Percentiles rank a stretch among this genome's conserved stretches.
These are phyloP conservation scores for Platanthera guangdongensis DNA, from an alignment of 106 monocot genomes.

Conservation along the genomic window DNA sequence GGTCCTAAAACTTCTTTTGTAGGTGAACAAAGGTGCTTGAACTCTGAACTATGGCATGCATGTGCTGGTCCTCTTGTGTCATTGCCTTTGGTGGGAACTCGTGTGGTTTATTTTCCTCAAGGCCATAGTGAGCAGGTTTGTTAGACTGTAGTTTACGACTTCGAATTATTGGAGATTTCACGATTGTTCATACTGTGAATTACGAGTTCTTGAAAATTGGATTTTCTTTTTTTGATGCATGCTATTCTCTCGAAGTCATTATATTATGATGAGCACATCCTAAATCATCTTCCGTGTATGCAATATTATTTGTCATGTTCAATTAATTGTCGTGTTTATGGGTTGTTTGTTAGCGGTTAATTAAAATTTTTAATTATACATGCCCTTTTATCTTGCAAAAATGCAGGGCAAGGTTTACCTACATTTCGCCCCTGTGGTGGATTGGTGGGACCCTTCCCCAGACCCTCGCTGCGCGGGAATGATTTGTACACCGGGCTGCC, in stretches of 20 bases:
- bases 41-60: slow-evolving; percentile 76
- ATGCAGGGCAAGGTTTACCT: too few relatives aligned
- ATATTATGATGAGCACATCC: not conserved
- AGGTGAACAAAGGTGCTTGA: slow-evolving; percentile 54
- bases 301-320: not conserved
- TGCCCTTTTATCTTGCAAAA: too few relatives aligned
- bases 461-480: too few relatives aligned
- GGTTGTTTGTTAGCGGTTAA: too few relatives aligned
- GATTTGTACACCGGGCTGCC: too few relatives aligned
- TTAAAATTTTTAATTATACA: too few relatives aligned
- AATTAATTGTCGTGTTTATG: not conserved
- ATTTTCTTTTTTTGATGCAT: not conserved
- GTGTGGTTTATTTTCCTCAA: slow-evolving; percentile 68
- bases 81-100: slow-evolving; percentile 56
- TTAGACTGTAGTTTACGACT: not conserved
- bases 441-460: too few relatives aligned
- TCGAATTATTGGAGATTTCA: not conserved
- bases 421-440: too few relatives aligned
- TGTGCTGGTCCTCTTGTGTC: slow-evolving; percentile 72
- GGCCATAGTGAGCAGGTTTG: slow-evolving; percentile 72
- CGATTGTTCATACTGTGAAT: not conserved
- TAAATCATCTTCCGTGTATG: not conserved
- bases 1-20: not conserved
- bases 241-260: not conserved
- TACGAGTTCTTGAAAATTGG: not conserved